Base-by-base conservation (phyloP, 75 land plant genomes). In the Pinus albicaulis region DNA sequence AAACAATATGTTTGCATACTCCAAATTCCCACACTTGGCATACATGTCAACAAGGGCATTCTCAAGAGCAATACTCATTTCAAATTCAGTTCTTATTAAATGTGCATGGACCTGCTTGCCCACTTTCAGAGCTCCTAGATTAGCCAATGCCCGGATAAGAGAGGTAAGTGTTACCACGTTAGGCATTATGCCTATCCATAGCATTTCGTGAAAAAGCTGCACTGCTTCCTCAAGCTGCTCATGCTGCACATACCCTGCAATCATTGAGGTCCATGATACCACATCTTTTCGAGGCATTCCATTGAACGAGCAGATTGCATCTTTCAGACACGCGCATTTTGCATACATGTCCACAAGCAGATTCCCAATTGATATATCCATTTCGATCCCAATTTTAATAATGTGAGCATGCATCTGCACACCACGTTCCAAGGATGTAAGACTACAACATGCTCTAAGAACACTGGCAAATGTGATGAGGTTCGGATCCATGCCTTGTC, bases 1-100 rank as follows among this genome's bases (percentile, higher is more conserved):
- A 64, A 87, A 87, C 44, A 85, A 73, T 57, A 23, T 59, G 23
- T 55, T 69, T 73, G 90, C 81, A 34, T 85, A 78, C 22, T 64
- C 41, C 4, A 83, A 62, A 74, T 86, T 87, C 23, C 90, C 90
- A 76, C 90, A 88, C 48, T 80, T 88, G 17, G 85, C 84, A 80
- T 90, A 90, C 70, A 66, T 66, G n/a, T 66, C 70, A 5, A 66
- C 22, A 66, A 56, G 74, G 19, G 56, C 28, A 17, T 23, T 53
- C 56, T 55, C 56, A 25, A 53, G 25, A 24, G 25, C 74, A 5
- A 38, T 6, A 38, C 41, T 5, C 41, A 38, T 38, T 73, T 25
- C 59, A 25, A 73, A 20, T 19, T 17, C 44, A 38, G 6, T 44
- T 20, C 60, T 41, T n/a, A 76, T 34, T 7, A 76, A 63, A 38